Conservation (phyloP, 345 rosid species). For the Brassica rapa region DNA sequence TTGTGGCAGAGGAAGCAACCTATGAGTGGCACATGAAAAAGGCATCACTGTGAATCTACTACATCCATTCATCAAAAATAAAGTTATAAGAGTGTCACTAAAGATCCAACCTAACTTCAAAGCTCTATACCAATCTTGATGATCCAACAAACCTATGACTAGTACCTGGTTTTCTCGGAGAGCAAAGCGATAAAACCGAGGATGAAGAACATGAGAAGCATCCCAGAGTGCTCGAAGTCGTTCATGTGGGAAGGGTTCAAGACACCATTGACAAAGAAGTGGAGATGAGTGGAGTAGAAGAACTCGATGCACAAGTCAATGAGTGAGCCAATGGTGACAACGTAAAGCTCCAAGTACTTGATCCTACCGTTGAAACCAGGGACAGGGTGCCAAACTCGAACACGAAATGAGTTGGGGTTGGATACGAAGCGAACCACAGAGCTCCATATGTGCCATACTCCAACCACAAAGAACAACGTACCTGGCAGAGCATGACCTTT, state of each 20-base stretch:
- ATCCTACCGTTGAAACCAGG: conserved; percentile 79
- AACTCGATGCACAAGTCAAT: conserved; percentile 87
- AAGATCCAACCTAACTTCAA: background rate
- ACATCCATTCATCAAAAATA: too few relatives aligned
- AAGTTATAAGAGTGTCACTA: background rate
- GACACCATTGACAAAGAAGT: conserved; percentile 69
- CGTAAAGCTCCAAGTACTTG: conserved; percentile 81
- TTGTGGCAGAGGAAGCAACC: conserved; percentile 73
- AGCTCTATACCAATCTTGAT: background rate
- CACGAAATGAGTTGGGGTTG: conserved; percentile 70
- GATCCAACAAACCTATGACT: background rate
- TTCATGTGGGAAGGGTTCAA: conserved; percentile 90
- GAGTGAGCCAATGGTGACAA: conserved; percentile 69
- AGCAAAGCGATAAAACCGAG: conserved; percentile 70
- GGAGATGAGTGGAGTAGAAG: conserved; percentile 89
- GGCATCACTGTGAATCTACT: too few relatives aligned
- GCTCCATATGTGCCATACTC: conserved; percentile 90
- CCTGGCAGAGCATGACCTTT: conserved; percentile 93
- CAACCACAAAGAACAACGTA: conserved; percentile 70
- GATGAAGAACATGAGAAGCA: conserved; percentile 95
- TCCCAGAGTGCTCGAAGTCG: conserved; percentile 93
- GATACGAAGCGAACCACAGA: conserved; percentile 59
- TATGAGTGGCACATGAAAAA: conserved; percentile 24
- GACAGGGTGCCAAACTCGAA: conserved; percentile 85
- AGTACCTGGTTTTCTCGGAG: conserved; percentile 80